Base-by-base conservation (phyloP, 331 rosid species). In the Rosa hybrid region DNA sequence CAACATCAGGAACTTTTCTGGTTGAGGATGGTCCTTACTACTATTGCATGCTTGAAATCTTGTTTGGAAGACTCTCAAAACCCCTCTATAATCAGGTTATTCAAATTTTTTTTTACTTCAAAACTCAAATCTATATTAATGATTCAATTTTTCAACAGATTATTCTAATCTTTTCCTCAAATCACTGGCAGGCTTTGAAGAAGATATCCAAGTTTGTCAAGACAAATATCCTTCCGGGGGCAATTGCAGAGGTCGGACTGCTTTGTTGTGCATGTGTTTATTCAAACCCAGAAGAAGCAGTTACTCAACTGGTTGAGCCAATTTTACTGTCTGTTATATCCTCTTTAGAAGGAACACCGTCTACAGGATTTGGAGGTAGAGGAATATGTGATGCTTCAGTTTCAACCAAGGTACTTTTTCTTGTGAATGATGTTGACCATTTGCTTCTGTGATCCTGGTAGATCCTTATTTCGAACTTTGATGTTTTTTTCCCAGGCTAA, bases 141-240 rank as follows among this genome's bases (percentile, higher is more conserved):
- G 34, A 14, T 65, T 49, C 56, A 27, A 30, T 74, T 77, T 85
- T 46, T 72, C 27, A 71, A 68, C 60, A n/a, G 68, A 69, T 74
- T 73, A 46, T 76, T 76, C 69, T 81, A 72, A 68, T 30, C 27
- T 83, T 84, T 76, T 77, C 62, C 67, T 23, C 60, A 50, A 72
- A 68, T 82, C 67, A 77, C 65, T 72, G 64, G 60, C 88, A 95
- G 99, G 99, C 97, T 72, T 84, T 95, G 85, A 95, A 91, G 87
- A 93, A 93, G 90, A 86, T 93, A 82, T 93, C 98, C 75, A 91
- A 96, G 85, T 96, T 96, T 88, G 94, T 96, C 80, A 89, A 86
- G 87, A 93, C 99, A 84, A 93, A 96, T 87, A 96, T 93, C 85
- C 99, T 96, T 84, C 99, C 97, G 14, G 99, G 98, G 81, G 98